These are phyloP conservation scores for Fusarium sp. DNA, from an alignment of 2,329 filamentous ascomycete species.

Conservation along the genomic window DNA sequence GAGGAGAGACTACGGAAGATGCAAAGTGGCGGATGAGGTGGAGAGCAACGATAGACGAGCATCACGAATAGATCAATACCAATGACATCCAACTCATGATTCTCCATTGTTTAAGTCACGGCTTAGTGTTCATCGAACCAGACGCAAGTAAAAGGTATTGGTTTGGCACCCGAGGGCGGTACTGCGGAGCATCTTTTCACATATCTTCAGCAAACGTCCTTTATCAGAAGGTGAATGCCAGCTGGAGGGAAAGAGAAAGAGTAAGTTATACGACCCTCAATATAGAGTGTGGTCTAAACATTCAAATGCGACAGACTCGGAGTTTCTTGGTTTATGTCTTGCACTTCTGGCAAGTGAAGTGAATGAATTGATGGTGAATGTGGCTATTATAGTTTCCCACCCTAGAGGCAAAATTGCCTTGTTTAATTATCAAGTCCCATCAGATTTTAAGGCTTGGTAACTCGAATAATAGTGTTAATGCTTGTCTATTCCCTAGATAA, in stretches of 20 bases:
- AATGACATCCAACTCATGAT: neutral
- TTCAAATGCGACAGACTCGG: neutral
- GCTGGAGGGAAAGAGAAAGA: neutral
- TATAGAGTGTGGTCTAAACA: neutral
- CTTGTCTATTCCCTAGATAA: neutral
- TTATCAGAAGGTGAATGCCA: neutral
- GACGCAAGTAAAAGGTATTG: neutral
- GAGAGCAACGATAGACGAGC: neutral
- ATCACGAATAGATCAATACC: neutral
- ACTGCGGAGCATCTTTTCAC: neutral
- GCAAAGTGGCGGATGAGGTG: conserved; percentile 46
- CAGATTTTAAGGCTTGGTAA: neutral
- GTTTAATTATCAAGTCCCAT: neutral
- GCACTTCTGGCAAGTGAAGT: neutral
- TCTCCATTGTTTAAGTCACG: neutral
- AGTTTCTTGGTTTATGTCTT: neutral
- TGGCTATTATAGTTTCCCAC: neutral
- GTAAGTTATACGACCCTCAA: neutral
- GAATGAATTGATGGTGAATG: neutral
- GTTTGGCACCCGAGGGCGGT: neutral
- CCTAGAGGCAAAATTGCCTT: neutral
- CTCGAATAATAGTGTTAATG: neutral
- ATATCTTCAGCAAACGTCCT: neutral
- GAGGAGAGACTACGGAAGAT: conserved; percentile 84
- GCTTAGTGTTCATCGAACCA: neutral